Evolutionary conservation across 768 basidiomycete genomes (phyloP), one percentile per base, ranked within the genome.

Genomic region (Imleria badia): DNA sequence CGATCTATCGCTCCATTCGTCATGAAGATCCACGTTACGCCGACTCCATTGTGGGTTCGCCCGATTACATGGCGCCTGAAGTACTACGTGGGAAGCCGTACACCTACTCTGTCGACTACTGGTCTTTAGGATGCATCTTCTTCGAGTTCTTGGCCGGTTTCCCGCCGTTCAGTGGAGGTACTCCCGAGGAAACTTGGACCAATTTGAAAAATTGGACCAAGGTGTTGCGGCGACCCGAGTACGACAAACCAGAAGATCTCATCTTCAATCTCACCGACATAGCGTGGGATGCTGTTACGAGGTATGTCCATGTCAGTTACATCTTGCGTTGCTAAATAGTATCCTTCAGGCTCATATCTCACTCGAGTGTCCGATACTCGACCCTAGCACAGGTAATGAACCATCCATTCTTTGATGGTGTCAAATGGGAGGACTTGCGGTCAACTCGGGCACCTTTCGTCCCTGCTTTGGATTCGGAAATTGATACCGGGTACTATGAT

Each of bases 161-260:
- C 75, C 97, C 97, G 13, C 97, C 97, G 2, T 99, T 99, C 76
- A 97, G 92, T 44, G 97, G 97, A 17, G 84, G 88, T 38, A 94
- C 89, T 0, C 90, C 94, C 0, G 94, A 99, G 60, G 97, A 99
- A 73, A 99, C 97, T 0, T 99, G 97, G 97, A 93, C 93, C 15
- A 98, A 98, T 73, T 75, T 99, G 58, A 98, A 98, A 74, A 98
- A 98, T 69, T 99, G 97, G 97, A 84, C 87, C 17, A 89, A 89
- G 58, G 93, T 94, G 1, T 78, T 99, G 6, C 78, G 88, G n/a
- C 73, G 97, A 53, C 97, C 97, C 3, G 88, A 94, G 62, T 99
- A 98, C 63, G 95, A 98, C 68, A 87, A 89, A 60, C 90, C 92
- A 3, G 95, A 98, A 68, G 97, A 99, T 70, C 78, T 94, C 39